Evolutionary conservation across 179 eudicot genomes (phyloP), one percentile per base, ranked within the genome.

Genomic region (Spergularia azorica): DNA sequence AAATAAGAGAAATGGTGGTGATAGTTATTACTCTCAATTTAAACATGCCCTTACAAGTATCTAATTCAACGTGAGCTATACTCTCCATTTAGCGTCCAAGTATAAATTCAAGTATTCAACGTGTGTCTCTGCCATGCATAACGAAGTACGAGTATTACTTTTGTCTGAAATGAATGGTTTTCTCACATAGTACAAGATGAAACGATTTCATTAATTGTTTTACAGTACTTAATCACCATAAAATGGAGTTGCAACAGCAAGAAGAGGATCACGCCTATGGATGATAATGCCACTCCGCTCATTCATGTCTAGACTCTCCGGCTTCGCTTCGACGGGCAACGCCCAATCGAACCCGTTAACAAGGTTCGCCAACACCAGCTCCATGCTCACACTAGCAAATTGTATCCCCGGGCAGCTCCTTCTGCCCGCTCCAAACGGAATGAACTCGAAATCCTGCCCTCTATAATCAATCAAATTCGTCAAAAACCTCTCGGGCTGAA

Each of bases 341-440:
- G 17, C 50, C 87, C 86, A 87, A 66, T 84, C 79, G 50, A 84
- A 86, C 17, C 54, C 56, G 13, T 82, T 68, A 48, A 85, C 57
- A 9, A 87, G 84, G 72, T 81, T 81, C 59, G 87, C 82, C 17
- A 86, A 11, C 43, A 64, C 73, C 18, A 84, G 72, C 77, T 80
- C 85, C 68, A 39, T 62, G 9, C 43, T 76, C 0, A 36, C 68
- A 14, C 64, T 61, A 0, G 86, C 86, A 66, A 85, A 89, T 4
- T 67, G 4, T 51, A 78, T 76, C 12, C 85, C 90, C 0, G 90
- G 90, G 54, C 92, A 89, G 0, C 74, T 79, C 66, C 90, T 82
- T 67, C 92, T 76, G 4, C 90, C 90, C 0, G 86, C 86, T 20
- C 92, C 89, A 64, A 89, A 89, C 0, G 90, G 92, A 20, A 87